These are phyloP conservation scores for Backusella mclennaniae DNA, from an alignment of 192 early-diverging fungal species.

Conservation along the genomic window DNA sequence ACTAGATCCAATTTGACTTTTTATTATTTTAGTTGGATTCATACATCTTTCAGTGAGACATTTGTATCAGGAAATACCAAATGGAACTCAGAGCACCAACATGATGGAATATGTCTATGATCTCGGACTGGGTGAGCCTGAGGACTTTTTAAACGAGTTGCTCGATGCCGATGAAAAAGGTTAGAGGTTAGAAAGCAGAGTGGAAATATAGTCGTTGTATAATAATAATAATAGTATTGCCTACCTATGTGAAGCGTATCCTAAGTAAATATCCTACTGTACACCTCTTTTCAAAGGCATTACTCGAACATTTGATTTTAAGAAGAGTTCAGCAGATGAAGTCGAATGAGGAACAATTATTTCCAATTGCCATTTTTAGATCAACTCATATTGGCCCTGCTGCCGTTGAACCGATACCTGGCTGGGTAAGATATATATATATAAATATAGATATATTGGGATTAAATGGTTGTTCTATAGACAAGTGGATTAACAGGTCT, in stretches of 20 bases:
- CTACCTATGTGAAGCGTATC: conserved; percentile 15
- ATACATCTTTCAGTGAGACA: conserved; percentile 26
- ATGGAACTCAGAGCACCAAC: neutral
- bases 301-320: conserved; percentile 45
- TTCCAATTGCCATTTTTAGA: conserved; percentile 32
- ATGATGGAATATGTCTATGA: conserved; percentile 33
- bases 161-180: conserved; percentile 17
- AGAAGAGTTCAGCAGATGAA: conserved; percentile 30
- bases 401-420: conserved; percentile 26
- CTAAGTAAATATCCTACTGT: conserved; percentile 41
- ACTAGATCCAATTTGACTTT: neutral
- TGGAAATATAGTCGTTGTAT: conserved; percentile 1
- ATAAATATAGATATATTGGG: no score
- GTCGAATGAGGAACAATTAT: conserved; percentile 22
- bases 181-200: conserved; percentile 18
- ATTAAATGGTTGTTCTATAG: neutral
- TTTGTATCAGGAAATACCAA: conserved; percentile 22
- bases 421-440: conserved; percentile 19
- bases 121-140: conserved; percentile 25
- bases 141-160: conserved; percentile 23
- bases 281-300: conserved; percentile 45
- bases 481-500: conserved; percentile 28
- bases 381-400: conserved; percentile 23
- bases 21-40: conserved; percentile 16
- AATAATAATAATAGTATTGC: conserved; percentile 10